Evolutionary conservation across 208 protist species (phyloP), one percentile per base, ranked within the genome.

Genomic region (Trypanosoma mega): DNA sequence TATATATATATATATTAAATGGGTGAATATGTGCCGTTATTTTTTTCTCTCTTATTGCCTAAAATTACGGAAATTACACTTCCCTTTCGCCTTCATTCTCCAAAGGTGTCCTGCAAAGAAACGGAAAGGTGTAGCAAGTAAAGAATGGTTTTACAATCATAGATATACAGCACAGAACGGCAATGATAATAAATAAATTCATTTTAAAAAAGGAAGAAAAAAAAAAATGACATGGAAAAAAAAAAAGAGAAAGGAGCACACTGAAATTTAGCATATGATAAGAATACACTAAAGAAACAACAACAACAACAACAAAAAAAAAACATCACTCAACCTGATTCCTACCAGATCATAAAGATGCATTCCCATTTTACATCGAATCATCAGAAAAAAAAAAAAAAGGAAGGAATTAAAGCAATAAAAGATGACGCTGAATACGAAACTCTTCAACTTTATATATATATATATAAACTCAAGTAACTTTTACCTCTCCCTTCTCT

Each of bases 391-490:
- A 31, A 50, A 29, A 20, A 50, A 50, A 50, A 50, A 50, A 37
- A 48, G 23, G 16, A 37, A 61, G 48, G 30, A 61, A 39, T 39
- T 9, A 6, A 61, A 18, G 20, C 20, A 61, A 49, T 46, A 21
- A 3, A 48, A 4, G 31, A 41, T 6, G 31, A 63, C 24, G 46
- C 33, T 46, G 41, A 46, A 24, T 4, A 46, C n/a, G 41, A 45
- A n/a, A 11, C 11, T 48, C 16, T 16, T 30, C 6, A 20, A 26
- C 11, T 48, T 11, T 48, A 44, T 59, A 59, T 47, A 59, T 48
- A 44, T 48, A 44, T 47, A 59, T 59, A 44, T 59, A 48, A 31
- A 59, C 41, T 43, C 41, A 47, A 30, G n/a, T 18, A 59, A 26
- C 7, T 59, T 43, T 59, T 31, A 20, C n/a, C 50, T 12, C 7